phyloP scores from a whole-genome alignment of 768 basidiomycete species.

The Cantharellus cinnabarinus region DNA sequence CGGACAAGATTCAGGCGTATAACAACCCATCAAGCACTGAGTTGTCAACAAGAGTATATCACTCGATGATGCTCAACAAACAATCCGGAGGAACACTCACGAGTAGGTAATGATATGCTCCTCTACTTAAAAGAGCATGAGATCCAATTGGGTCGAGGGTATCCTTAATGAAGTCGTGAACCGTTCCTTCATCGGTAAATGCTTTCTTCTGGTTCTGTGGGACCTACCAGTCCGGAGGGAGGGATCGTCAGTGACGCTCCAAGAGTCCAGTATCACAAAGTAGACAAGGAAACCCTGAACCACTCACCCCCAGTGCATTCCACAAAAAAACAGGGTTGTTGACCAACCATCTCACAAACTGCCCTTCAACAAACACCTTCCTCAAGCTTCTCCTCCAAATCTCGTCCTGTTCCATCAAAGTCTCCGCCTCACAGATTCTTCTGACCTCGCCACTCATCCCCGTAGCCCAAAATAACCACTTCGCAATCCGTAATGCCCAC shows the following conservation, averaged over 20 bases:
- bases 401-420: conserved; percentile 32
- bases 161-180: conserved; percentile 22
- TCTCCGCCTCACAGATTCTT: conserved; percentile 32
- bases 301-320: conserved; percentile 55
- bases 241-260: not conserved
- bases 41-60: not conserved
- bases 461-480: conserved; percentile 35
- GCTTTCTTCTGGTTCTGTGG: not conserved
- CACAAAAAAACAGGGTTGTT: conserved; percentile 31
- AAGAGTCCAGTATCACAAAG: not conserved
- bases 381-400: conserved; percentile 51
- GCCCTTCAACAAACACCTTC: conserved; percentile 13
- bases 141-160: not conserved
- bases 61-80: not conserved
- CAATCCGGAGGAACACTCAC: not conserved
- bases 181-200: conserved; percentile 22
- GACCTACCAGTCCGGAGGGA: not conserved
- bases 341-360: not conserved
- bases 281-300: conserved; percentile 3
- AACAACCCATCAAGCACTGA: conserved; percentile 25
- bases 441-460: conserved; percentile 37
- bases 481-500: conserved; percentile 42
- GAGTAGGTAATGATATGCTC: conserved; percentile 22
- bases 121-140: conserved; percentile 13
- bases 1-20: conserved; percentile 39